Evolutionary conservation across 139 green algal species (phyloP).

Genomic region (Micromonas pusilla): DNA sequence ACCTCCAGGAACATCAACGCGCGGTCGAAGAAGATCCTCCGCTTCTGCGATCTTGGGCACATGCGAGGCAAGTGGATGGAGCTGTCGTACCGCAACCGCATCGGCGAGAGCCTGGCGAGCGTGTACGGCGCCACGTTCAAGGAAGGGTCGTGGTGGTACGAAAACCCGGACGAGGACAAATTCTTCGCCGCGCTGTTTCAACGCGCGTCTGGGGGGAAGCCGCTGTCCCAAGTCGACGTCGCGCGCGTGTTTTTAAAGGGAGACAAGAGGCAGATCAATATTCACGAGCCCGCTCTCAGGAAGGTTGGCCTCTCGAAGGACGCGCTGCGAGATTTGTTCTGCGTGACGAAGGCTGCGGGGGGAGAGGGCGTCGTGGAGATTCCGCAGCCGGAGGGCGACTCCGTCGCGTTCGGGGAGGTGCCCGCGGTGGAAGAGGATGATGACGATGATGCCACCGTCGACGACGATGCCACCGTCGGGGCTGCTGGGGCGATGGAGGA

Average conservation of each 20-base stretch:
- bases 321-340: not conserved
- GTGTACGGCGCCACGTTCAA: slow-evolving; percentile 12
- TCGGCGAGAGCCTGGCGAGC: not conserved
- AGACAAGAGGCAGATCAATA: no score
- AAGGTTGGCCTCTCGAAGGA: not conserved
- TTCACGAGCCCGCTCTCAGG: not conserved
- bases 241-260: no score
- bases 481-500: not conserved
- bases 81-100: not conserved
- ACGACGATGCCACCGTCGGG: not conserved
- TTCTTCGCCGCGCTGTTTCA: not conserved
- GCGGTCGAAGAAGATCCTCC: slow-evolving; percentile 7
- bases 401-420: no score
- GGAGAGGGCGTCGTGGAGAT: no score
- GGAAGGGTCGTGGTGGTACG: not conserved
- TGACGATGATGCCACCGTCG: not conserved
- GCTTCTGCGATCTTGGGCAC: not conserved
- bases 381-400: no score
- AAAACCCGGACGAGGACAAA: not conserved
- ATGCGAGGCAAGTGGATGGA: slow-evolving; percentile 1
- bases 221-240: not conserved
- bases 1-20: not conserved
- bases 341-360: not conserved
- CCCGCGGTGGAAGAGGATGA: no score
- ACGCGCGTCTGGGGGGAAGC: not conserved